Evolutionary conservation across 306 rosid genomes (phyloP).

Genomic region (Medicago lupulina): DNA sequence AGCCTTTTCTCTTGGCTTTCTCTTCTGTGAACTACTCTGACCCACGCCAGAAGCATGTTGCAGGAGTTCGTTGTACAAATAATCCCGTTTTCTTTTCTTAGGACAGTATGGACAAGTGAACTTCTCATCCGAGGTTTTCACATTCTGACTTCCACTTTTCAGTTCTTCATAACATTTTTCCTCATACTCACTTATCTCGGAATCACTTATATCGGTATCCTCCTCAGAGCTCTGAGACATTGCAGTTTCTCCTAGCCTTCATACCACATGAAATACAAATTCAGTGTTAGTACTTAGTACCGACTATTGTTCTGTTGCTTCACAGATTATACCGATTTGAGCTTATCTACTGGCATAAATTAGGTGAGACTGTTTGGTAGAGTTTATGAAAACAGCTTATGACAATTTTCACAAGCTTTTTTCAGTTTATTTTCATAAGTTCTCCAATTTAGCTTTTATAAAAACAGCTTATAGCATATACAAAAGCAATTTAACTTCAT

Average conservation of each 20-base stretch:
- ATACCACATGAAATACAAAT: conserved; percentile 47
- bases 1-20: conserved; percentile 77
- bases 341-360: too few relatives aligned
- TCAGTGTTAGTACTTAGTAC: conserved; percentile 2
- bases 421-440: too few relatives aligned
- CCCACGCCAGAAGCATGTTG: conserved; percentile 99
- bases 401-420: too few relatives aligned
- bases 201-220: conserved; percentile 79
- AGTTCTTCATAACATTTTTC: conserved; percentile 68
- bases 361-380: too few relatives aligned
- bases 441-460: too few relatives aligned
- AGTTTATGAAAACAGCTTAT: too few relatives aligned
- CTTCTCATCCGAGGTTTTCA: conserved; percentile 66
- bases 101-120: conserved; percentile 89
- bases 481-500: too few relatives aligned
- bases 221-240: conserved; percentile 64
- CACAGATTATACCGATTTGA: not conserved
- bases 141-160: conserved; percentile 66
- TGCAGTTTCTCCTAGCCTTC: conserved; percentile 45
- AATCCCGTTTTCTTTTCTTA: conserved; percentile 74
- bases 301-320: not conserved
- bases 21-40: conserved; percentile 80
- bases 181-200: conserved; percentile 68
- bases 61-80: conserved; percentile 68
- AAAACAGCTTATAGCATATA: too few relatives aligned